Base-by-base conservation (phyloP, 2,329 filamentous ascomycete genomes). In the Aspergillus fumigatiaffinis region DNA sequence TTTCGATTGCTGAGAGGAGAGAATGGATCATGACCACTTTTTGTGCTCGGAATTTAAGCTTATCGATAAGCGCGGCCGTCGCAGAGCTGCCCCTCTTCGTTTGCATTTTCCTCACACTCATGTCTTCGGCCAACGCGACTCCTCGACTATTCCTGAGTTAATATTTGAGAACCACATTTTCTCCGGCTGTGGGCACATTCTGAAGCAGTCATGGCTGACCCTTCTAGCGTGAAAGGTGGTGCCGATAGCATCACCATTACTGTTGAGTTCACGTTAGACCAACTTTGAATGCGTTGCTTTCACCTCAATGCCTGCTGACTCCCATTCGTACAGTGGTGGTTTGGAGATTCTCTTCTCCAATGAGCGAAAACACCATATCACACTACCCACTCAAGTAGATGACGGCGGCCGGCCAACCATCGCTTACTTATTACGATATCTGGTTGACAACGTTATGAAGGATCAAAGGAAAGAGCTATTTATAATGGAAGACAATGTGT, bases 271-370 rank as follows among this genome's bases (percentile, higher is more conserved):
- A 85, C 82, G 87, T 89, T 77, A 61, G 78, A 73, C 50, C 38
- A 28, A 55, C 50, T 52, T 55, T 25, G 44, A 17, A 50, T 51
- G n/a, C 38, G 29, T 29, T 52, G 8, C 41, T 29, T 52, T 50
- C 25, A 28, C 21, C 3, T 14, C 12, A 4, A 29, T 12, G 10
- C 51, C 52, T 28, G 47, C 49, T 60, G 47, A 60, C 38, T 48
- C 5, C 8, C 4, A 23, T 54, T 41, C 52, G 52, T 38, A 65
- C 63, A 92, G 94, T 63, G 94, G 94, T 60, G 94, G 94, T 23
- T 84, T 99, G 20, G 94, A 99, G 77, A 89, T 96, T 79, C 87
- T 99, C 63, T 99, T 99, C 77, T 86, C 87, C 32, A 88, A 96
- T 72, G 81, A 91, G 75, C 85, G 88, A 55, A 88, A 86, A 65